A percentile compares a stretch with the other conserved stretches of the same genome.
phyloP scores from a whole-genome alignment of 805 yeast genomes.

The Scheffersomyces spartinae region DNA sequence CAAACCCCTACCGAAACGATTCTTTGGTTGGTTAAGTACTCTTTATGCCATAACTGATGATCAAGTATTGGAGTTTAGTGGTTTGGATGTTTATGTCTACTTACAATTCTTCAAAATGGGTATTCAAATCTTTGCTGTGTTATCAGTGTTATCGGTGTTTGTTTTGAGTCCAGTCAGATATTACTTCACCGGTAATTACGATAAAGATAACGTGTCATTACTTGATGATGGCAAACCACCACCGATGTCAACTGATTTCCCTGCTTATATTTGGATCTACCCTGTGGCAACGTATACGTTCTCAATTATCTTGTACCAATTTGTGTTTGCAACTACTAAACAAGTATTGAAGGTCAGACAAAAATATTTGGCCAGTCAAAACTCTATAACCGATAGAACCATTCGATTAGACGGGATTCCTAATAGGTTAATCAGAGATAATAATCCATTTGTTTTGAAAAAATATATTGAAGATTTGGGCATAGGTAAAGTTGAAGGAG shows the following conservation, averaged over 20 bases:
- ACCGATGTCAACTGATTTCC: no score
- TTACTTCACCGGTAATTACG: constrained; percentile 72
- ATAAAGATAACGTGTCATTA: constrained; percentile 34
- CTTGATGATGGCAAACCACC: constrained; percentile 11
- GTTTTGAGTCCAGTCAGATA: constrained; percentile 79
- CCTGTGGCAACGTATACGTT: constrained; percentile 46
- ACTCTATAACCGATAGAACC: constrained; percentile 50
- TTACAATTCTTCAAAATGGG: constrained; percentile 85
- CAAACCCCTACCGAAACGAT: no score
- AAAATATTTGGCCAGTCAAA: constrained; percentile 45
- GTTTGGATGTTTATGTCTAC: constrained; percentile 89
- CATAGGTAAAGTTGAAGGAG: constrained; percentile 42
- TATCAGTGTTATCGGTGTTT: constrained; percentile 58
- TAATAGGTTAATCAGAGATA: constrained; percentile 19
- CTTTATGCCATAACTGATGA: constrained; percentile 56
- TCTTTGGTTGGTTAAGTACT: constrained; percentile 76
- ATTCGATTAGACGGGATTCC: constrained; percentile 47
- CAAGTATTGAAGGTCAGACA: constrained; percentile 42
- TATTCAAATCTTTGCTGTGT: constrained; percentile 51
- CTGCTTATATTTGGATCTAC: constrained; percentile 38
- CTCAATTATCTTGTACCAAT: constrained; percentile 34
- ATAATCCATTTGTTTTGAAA: constrained; percentile 32
- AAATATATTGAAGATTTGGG: constrained; percentile 42
- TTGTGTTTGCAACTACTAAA: constrained; percentile 35
- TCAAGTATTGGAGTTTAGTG: constrained; percentile 80